phyloP scores from a whole-genome alignment of 2,329 filamentous ascomycete species.

The Mycosphaerella arachidis region DNA sequence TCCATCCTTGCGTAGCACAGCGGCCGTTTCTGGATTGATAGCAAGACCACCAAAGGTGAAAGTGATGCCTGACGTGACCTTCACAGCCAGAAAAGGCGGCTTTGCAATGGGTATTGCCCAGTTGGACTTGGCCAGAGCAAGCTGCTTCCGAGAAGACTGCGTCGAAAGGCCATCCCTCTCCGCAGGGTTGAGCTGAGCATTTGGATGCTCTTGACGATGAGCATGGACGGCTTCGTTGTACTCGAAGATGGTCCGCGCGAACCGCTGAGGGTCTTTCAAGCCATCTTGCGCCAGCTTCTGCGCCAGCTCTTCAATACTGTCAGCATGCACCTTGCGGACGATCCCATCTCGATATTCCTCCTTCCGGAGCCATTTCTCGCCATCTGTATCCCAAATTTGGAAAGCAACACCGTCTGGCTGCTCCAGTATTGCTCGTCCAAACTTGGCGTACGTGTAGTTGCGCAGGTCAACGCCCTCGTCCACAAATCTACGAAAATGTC shows the following conservation, averaged over 20 bases:
- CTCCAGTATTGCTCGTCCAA: slow-evolving; percentile 57
- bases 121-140: slow-evolving; percentile 58
- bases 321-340: slow-evolving; percentile 50
- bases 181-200: slow-evolving; percentile 54
- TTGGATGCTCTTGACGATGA: slow-evolving; percentile 44
- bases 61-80: slow-evolving; percentile 61
- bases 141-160: slow-evolving; percentile 42
- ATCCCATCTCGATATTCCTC: slow-evolving; percentile 61
- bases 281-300: slow-evolving; percentile 46
- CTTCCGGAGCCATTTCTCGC: slow-evolving; percentile 49
- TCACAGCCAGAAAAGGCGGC: slow-evolving; percentile 58
- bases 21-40: slow-evolving; percentile 51
- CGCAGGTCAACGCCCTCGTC: slow-evolving; percentile 62
- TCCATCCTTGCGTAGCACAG: slow-evolving; percentile 46
- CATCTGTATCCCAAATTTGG: slow-evolving; percentile 59
- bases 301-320: slow-evolving; percentile 54
- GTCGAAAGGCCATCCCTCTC: slow-evolving; percentile 60
- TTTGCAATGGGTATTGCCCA: slow-evolving; percentile 59
- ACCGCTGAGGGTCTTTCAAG: slow-evolving; percentile 42
- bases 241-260: slow-evolving; percentile 50
- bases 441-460: slow-evolving; percentile 65
- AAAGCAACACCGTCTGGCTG: slow-evolving; percentile 58
- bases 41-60: slow-evolving; percentile 65
- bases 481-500: slow-evolving; percentile 34
- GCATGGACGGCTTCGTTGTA: slow-evolving; percentile 57